Percentiles rank a stretch among this genome's conserved stretches.
These are phyloP conservation scores for Gnetum montanum DNA, from an alignment of 75 land plant genomes.

Conservation along the genomic window DNA sequence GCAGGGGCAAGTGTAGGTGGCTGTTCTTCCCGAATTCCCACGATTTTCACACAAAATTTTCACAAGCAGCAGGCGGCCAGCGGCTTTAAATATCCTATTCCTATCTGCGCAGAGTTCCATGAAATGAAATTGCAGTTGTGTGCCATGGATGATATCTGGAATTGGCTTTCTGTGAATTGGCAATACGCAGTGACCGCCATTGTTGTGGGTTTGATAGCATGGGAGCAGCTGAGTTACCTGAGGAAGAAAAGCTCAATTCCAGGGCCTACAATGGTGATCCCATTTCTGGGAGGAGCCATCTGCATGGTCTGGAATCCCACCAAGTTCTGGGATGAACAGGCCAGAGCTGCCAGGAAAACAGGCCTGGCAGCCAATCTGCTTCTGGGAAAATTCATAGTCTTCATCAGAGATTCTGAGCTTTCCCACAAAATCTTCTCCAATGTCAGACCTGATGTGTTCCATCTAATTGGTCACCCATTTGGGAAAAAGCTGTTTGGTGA, in stretches of 20 bases:
- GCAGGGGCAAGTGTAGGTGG: no score
- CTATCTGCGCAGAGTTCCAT: no score
- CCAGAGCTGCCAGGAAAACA: conserved; percentile 23
- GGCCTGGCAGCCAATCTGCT: conserved; percentile 69
- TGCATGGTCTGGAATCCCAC: conserved; percentile 55
- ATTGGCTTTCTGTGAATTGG: no score
- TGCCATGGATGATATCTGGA: no score
- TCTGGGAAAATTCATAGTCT: conserved; percentile 72
- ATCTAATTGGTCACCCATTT: conserved; percentile 86
- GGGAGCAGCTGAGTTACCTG: conserved; percentile 55
- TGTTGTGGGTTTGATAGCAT: conserved; percentile 4
- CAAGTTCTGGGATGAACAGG: conserved; percentile 65
- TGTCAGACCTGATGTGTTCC: conserved; percentile 75
- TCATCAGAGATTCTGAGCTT: conserved; percentile 63
- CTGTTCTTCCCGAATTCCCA: no score
- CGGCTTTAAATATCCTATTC: no score
- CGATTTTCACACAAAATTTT: no score
- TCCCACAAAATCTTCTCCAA: conserved; percentile 83
- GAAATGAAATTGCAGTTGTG: no score
- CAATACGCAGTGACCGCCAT: no score
- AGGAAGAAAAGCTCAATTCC: conserved; percentile 52
- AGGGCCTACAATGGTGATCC: conserved; percentile 62
- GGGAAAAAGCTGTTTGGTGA: conserved; percentile 95
- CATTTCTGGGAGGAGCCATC: conserved; percentile 67
- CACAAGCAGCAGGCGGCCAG: no score